Conservation (phyloP, 805 yeast species). For the Ogataea thermomethanolica region DNA sequence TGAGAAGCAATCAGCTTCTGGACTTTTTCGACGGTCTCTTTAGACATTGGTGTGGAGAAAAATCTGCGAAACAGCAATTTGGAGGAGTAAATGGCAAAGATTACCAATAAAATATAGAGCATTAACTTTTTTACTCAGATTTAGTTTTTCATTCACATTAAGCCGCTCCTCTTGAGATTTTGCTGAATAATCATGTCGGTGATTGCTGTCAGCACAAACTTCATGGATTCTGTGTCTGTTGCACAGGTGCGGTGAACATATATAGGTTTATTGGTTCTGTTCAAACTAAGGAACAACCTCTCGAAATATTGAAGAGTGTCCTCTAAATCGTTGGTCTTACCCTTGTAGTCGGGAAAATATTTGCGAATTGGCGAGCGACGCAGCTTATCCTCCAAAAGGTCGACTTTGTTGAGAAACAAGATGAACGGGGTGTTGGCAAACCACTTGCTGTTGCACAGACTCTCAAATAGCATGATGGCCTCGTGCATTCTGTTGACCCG, state of each 20-base stretch:
- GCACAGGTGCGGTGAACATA: conserved; percentile 95
- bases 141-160: conserved; percentile 40
- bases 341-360: conserved; percentile 77
- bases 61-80: conserved; percentile 5
- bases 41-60: conserved; percentile 47
- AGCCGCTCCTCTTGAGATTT: conserved; percentile 74
- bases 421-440: conserved; percentile 84
- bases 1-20: conserved; percentile 60
- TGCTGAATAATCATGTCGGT: conserved; percentile 88
- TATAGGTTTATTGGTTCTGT: conserved; percentile 65
- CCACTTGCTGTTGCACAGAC: conserved; percentile 82
- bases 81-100: neutral
- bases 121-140: neutral
- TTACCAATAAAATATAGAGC: neutral
- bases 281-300: conserved; percentile 56
- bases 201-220: conserved; percentile 85
- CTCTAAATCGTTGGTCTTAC: conserved; percentile 58
- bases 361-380: conserved; percentile 58
- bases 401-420: conserved; percentile 84
- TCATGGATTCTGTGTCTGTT: conserved; percentile 86
- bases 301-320: conserved; percentile 74
- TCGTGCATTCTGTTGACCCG: conserved; percentile 89
- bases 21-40: conserved; percentile 54
- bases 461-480: conserved; percentile 76
- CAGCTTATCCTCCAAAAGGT: conserved; percentile 72